Percentiles rank a stretch among this genome's conserved stretches.
Evolutionary conservation across 192 early-diverging fungal species (phyloP).

Genomic region (Coemansia sp.): DNA sequence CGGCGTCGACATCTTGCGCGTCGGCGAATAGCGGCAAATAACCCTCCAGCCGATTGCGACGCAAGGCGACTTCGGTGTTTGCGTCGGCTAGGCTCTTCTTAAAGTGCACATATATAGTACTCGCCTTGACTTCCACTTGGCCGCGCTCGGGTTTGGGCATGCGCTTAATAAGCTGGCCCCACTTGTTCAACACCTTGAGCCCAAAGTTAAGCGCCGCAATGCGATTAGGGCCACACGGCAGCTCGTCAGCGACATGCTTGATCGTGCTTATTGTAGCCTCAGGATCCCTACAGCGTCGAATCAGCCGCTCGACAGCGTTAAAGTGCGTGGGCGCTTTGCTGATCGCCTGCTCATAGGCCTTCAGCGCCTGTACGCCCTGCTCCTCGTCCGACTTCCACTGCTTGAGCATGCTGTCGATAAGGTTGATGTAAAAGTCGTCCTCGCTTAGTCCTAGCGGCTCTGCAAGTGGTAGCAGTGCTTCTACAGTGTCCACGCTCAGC

Average conservation of each 20-base stretch:
- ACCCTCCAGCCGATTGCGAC: slow-evolving; percentile 27
- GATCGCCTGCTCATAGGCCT: slow-evolving; percentile 24
- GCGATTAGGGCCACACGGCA: slow-evolving; percentile 64
- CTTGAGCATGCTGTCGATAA: slow-evolving; percentile 59
- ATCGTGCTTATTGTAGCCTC: slow-evolving; percentile 57
- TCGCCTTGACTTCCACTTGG: slow-evolving; percentile 35
- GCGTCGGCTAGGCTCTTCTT: slow-evolving; percentile 39
- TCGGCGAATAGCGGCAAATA: slow-evolving; percentile 35
- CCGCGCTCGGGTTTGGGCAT: slow-evolving; percentile 34
- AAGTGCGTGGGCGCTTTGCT: slow-evolving; percentile 43
- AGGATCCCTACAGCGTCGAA: slow-evolving; percentile 58
- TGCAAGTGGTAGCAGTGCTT: slow-evolving; percentile 59
- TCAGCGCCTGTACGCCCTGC: not conserved
- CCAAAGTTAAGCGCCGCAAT: slow-evolving; percentile 63
- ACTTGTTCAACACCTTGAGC: slow-evolving; percentile 45
- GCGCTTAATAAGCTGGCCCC: slow-evolving; percentile 51
- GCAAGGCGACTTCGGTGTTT: slow-evolving; percentile 28
- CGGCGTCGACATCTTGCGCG: slow-evolving; percentile 14
- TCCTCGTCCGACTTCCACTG: slow-evolving; percentile 28
- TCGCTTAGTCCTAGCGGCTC: slow-evolving; percentile 55
- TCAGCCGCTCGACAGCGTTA: slow-evolving; percentile 58
- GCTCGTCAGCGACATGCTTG: slow-evolving; percentile 58
- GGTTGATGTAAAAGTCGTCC: slow-evolving; percentile 66
- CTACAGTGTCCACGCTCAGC: slow-evolving; percentile 56
- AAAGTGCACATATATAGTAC: slow-evolving; percentile 42